Conservation (phyloP, 2,329 filamentous ascomycete species). For the Sarocladium brachiariae region DNA sequence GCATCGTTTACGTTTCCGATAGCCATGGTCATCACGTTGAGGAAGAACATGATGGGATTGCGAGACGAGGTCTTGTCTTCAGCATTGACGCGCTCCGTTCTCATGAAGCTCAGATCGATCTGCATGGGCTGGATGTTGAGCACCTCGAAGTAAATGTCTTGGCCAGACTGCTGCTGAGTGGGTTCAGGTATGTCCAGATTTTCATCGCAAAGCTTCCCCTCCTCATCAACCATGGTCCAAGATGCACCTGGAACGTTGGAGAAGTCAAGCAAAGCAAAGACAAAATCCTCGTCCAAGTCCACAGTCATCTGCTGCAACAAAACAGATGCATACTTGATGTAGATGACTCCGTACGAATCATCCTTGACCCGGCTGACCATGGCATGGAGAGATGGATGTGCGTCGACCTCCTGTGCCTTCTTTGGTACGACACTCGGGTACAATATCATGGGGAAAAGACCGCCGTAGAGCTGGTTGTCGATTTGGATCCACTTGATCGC, state of each 20-base stretch:
- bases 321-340: slow-evolving; percentile 96
- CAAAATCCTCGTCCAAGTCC: slow-evolving; percentile 96
- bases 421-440: slow-evolving; percentile 98
- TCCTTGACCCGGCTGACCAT: slow-evolving; percentile 95
- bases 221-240: slow-evolving; percentile 61
- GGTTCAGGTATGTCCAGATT: slow-evolving; percentile 88
- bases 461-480: slow-evolving; percentile 96
- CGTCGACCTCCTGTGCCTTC: slow-evolving; percentile 91
- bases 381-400: slow-evolving; percentile 87
- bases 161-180: slow-evolving; percentile 71
- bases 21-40: slow-evolving; percentile 98
- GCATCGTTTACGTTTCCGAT: slow-evolving; percentile 99
- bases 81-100: slow-evolving; percentile 91
- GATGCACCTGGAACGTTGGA: slow-evolving; percentile 85
- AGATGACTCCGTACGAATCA: slow-evolving; percentile 93
- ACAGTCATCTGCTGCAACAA: slow-evolving; percentile 96
- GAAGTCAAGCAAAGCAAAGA: slow-evolving; percentile 92
- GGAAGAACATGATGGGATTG: slow-evolving; percentile 97
- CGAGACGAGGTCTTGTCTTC: slow-evolving; percentile 86
- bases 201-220: slow-evolving; percentile 84
- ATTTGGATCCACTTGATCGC: slow-evolving; percentile 99
- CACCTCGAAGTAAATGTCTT: slow-evolving; percentile 97
- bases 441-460: slow-evolving; percentile 93
- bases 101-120: slow-evolving; percentile 91
- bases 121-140: slow-evolving; percentile 98